Evolutionary conservation across 495 filamentous ascomycete genomes (phyloP).

Genomic region (Margaritispora aquatica): DNA sequence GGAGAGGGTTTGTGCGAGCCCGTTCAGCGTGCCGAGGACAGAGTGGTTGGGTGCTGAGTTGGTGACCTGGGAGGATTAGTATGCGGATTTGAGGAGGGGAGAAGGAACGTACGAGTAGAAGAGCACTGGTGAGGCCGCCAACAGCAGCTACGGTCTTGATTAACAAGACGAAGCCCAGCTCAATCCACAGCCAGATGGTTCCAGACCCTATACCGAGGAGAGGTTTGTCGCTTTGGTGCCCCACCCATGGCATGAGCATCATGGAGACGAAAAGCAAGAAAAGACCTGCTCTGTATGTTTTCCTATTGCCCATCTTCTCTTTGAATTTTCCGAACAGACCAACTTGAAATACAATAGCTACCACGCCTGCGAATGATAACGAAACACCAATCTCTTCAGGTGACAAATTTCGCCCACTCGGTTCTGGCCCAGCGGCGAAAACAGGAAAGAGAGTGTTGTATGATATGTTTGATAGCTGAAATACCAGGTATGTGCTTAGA

Average conservation of each 20-base stretch:
- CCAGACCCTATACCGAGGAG: slow-evolving; percentile 41
- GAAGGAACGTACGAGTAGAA: slow-evolving; percentile 59
- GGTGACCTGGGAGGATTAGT: slow-evolving; percentile 58
- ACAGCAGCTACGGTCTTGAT: slow-evolving; percentile 87
- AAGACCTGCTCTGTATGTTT: slow-evolving; percentile 71
- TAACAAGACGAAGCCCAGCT: slow-evolving; percentile 72
- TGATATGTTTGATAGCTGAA: slow-evolving; percentile 25
- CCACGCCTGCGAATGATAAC: slow-evolving; percentile 74
- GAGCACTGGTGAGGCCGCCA: slow-evolving; percentile 79
- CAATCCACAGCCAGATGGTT: slow-evolving; percentile 62
- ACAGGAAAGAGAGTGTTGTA: slow-evolving; percentile 46
- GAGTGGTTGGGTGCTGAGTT: slow-evolving; percentile 85
- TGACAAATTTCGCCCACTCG: slow-evolving; percentile 67
- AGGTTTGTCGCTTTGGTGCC: slow-evolving; percentile 55
- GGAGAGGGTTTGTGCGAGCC: slow-evolving; percentile 88
- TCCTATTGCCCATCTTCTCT: slow-evolving; percentile 75
- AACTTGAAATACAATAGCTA: slow-evolving; percentile 85
- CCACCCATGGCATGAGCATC: slow-evolving; percentile 82
- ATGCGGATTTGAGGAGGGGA: slow-evolving; percentile 3
- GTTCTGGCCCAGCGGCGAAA: slow-evolving; percentile 67
- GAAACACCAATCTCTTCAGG: slow-evolving; percentile 81
- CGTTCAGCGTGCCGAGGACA: slow-evolving; percentile 85
- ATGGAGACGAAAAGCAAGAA: slow-evolving; percentile 82
- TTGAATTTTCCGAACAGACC: slow-evolving; percentile 74
- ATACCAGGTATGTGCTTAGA: slow-evolving; percentile 30